phyloP scores from a whole-genome alignment of 768 basidiomycete genomes.

The Calocybe cyanea region DNA sequence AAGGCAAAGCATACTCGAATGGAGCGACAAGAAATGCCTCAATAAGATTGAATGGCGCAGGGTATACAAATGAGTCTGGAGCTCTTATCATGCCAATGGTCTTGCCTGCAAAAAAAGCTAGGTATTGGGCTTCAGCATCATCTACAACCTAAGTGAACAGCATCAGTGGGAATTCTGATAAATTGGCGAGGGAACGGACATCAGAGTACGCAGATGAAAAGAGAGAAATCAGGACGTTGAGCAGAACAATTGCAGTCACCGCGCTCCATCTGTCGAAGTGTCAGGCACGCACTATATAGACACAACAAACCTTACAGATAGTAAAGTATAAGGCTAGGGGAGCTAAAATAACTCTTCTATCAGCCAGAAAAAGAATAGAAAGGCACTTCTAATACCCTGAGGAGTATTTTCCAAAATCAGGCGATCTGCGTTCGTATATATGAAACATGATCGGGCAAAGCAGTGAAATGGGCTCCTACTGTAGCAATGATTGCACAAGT shows the following conservation, averaged over 20 bases:
- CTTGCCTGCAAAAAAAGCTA: conserved; percentile 88
- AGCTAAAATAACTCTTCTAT: conserved; percentile 26
- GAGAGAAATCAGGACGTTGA: conserved; percentile 94
- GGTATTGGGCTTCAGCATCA: conserved; percentile 86
- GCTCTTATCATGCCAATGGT: conserved; percentile 82
- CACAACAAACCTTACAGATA: conserved; percentile 59
- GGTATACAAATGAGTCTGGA: conserved; percentile 83
- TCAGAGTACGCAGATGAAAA: conserved; percentile 92
- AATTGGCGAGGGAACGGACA: conserved; percentile 36
- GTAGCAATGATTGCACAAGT: conserved; percentile 77
- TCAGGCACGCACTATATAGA: conserved; percentile 3
- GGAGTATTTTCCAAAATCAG: conserved; percentile 59
- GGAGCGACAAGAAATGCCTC: conserved; percentile 81
- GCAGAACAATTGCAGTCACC: conserved; percentile 74
- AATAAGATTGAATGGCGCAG: conserved; percentile 89
- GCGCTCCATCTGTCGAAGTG: conserved; percentile 66
- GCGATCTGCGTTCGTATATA: conserved; percentile 40
- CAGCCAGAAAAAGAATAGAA: neutral
- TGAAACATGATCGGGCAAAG: neutral
- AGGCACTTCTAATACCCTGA: conserved; percentile 32
- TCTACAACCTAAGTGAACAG: conserved; percentile 57
- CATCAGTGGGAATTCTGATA: neutral
- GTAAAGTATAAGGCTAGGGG: conserved; percentile 64
- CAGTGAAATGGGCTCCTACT: conserved; percentile 38
- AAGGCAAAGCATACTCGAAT: conserved; percentile 61